Evolutionary conservation across 1,284 basidiomycete genomes (phyloP).

Genomic region (Papiliotrema terrestris): DNA sequence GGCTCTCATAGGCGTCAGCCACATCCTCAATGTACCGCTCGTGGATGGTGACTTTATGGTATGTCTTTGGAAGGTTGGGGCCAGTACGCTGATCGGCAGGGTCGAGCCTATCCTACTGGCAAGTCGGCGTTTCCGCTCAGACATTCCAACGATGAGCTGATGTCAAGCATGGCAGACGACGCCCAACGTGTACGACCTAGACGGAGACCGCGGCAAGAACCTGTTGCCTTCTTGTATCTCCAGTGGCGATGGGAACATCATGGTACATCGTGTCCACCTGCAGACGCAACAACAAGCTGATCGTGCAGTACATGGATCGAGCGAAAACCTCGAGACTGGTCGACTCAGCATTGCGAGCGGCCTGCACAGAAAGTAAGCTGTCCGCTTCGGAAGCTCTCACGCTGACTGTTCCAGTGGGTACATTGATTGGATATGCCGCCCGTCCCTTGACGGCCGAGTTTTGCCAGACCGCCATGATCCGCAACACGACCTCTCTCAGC

Average conservation of each 20-base stretch:
- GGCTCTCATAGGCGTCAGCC: constrained; percentile 45
- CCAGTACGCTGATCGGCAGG: background rate
- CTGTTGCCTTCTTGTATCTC: constrained; percentile 24
- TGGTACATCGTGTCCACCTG: constrained; percentile 5
- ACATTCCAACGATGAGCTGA: too few species aligned
- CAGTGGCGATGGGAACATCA: constrained; percentile 29
- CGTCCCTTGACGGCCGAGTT: constrained; percentile 18
- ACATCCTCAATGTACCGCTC: constrained; percentile 42
- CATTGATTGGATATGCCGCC: constrained; percentile 18
- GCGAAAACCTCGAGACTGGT: constrained; percentile 26
- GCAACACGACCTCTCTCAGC: constrained; percentile 54
- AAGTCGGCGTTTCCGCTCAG: too few species aligned
- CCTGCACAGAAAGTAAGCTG: constrained; percentile 24
- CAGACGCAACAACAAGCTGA: background rate
- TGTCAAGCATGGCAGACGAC: constrained; percentile 23
- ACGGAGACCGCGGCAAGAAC: constrained; percentile 16
- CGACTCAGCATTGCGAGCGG: constrained; percentile 21
- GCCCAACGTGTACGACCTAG: constrained; percentile 28
- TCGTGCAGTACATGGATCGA: background rate
- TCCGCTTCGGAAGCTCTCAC: too few species aligned
- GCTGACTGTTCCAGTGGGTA: constrained; percentile 10
- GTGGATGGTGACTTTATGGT: constrained; percentile 52
- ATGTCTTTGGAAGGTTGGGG: too few species aligned
- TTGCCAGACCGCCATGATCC: constrained; percentile 32
- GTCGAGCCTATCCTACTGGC: constrained; percentile 24